phyloP scores from a whole-genome alignment of 768 basidiomycete genomes.

The Kwoniella shandongensis region DNA sequence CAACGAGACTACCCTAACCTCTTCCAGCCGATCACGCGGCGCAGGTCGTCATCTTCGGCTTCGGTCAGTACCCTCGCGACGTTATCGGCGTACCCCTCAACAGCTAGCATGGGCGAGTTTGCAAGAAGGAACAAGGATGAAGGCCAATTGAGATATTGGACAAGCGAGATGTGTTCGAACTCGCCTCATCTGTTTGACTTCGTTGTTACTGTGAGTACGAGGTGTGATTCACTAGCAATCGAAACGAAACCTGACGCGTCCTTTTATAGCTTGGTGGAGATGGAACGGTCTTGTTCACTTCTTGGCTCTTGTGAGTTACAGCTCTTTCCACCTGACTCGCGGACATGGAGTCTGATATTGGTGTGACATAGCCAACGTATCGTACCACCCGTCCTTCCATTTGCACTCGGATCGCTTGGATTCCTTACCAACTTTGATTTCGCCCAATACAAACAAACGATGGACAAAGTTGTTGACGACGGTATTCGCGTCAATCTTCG shows the following conservation, averaged over 20 bases:
- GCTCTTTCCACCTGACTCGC: not conserved
- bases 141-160: conserved; percentile 97
- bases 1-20: conserved; percentile 81
- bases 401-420: conserved; percentile 93
- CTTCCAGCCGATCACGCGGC: conserved; percentile 73
- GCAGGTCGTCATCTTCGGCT: conserved; percentile 63
- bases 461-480: conserved; percentile 85
- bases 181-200: conserved; percentile 95
- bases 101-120: conserved; percentile 34
- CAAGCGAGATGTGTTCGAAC: conserved; percentile 87
- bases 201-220: conserved; percentile 78
- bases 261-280: conserved; percentile 83
- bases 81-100: conserved; percentile 63
- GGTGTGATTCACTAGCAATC: not conserved
- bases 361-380: conserved; percentile 72
- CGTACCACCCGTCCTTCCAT: conserved; percentile 96
- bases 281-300: conserved; percentile 96
- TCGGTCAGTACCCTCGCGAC: conserved; percentile 56
- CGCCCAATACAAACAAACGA: conserved; percentile 75
- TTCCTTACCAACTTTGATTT: conserved; percentile 99
- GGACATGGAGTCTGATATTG: not conserved
- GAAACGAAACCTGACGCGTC: conserved; percentile 11
- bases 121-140: conserved; percentile 59
- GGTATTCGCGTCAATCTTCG: conserved; percentile 96
- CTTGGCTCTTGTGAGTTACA: conserved; percentile 79